phyloP scores from a whole-genome alignment of 257 asterid genomes.

The Eustoma russellianum region DNA sequence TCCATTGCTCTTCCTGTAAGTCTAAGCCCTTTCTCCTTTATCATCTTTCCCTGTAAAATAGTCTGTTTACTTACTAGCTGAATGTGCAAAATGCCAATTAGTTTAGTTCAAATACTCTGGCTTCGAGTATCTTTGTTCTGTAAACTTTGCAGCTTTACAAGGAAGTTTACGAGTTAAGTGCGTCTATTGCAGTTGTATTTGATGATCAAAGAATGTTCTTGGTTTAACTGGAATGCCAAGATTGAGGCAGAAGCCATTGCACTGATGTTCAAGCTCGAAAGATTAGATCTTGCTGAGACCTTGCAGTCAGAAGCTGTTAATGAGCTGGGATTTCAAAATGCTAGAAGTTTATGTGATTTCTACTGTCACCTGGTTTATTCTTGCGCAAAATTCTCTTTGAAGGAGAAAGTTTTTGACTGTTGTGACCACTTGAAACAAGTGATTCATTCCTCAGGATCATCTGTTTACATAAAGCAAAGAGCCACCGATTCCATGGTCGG shows the following conservation, averaged over 20 bases:
- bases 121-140: not conserved
- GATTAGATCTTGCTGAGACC: conserved; percentile 38
- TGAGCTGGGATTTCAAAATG: conserved; percentile 34
- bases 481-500: conserved; percentile 55
- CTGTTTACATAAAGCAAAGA: conserved; percentile 48
- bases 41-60: not conserved
- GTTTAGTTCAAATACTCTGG: not conserved
- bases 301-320: conserved; percentile 36
- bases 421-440: conserved; percentile 31
- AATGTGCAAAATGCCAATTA: not conserved
- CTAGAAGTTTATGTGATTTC: conserved; percentile 47
- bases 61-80: not conserved
- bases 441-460: conserved; percentile 27
- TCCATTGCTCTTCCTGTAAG: conserved; percentile 65
- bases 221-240: conserved; percentile 91
- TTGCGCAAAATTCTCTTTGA: conserved; percentile 39
- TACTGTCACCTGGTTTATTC: conserved; percentile 52
- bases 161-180: not conserved
- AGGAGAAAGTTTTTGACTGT: conserved; percentile 35
- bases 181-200: conserved; percentile 50
- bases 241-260: conserved; percentile 68
- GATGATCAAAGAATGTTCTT: conserved; percentile 48
- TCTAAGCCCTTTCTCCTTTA: not conserved
- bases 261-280: conserved; percentile 33
- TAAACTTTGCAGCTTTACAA: not conserved